Evolutionary conservation across 2,329 filamentous ascomycete species (phyloP).

Genomic region (Trichoderma atrobrunneum): DNA sequence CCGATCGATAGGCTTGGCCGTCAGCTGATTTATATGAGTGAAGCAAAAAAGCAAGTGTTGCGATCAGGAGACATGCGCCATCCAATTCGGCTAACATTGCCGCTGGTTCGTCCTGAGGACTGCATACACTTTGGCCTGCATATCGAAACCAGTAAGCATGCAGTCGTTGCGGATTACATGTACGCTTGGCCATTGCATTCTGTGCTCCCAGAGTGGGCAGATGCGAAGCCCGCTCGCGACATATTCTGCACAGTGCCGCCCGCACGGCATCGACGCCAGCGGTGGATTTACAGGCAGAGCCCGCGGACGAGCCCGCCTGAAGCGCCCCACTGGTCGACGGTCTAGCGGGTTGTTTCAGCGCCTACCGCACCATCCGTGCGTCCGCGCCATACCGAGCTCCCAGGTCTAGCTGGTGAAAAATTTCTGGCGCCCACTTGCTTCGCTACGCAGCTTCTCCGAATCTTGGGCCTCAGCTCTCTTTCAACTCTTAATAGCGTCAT

Average conservation of each 20-base stretch:
- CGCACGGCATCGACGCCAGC: neutral
- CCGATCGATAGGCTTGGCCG: constrained; percentile 8
- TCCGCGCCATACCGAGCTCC: constrained; percentile 17
- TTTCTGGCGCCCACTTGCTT: constrained; percentile 10
- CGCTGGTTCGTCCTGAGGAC: neutral
- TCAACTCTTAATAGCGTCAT: constrained; percentile 17
- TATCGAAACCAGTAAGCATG: neutral
- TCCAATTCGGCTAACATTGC: neutral
- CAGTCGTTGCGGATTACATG: neutral
- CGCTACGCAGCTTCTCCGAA: constrained; percentile 4
- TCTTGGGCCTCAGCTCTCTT: constrained; percentile 12
- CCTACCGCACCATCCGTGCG: constrained; percentile 15
- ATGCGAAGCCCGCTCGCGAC: neutral
- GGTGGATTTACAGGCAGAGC: neutral
- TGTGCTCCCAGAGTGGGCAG: neutral
- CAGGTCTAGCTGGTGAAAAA: constrained; percentile 12
- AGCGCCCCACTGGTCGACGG: constrained; percentile 8
- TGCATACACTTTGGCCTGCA: constrained; percentile 16
- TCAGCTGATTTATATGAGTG: constrained; percentile 6
- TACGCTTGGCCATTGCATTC: neutral
- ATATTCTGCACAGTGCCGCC: neutral
- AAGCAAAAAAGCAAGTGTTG: neutral
- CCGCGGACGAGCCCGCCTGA: constrained; percentile 7
- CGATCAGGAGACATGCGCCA: constrained; percentile 16
- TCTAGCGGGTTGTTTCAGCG: constrained; percentile 10